These are phyloP conservation scores for Chaetomidium leptoderma DNA, from an alignment of 495 filamentous ascomycete species.

Conservation along the genomic window DNA sequence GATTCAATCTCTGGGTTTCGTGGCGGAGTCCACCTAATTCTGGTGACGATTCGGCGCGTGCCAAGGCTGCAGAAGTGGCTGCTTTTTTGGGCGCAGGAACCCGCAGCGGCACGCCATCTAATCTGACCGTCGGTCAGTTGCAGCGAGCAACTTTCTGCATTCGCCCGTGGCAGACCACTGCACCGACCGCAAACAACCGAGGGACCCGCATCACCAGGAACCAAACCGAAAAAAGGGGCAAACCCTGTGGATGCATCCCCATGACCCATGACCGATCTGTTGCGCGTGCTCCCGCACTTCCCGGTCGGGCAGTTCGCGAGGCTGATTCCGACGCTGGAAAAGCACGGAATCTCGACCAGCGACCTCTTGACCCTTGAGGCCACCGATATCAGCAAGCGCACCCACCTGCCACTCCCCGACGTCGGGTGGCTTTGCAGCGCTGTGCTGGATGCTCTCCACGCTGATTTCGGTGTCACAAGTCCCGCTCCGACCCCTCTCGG, in stretches of 20 bases:
- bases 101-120: too few relatives aligned
- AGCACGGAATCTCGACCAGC: slow-evolving; percentile 64
- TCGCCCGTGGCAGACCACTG: too few relatives aligned
- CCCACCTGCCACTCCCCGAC: slow-evolving; percentile 74
- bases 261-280: slow-evolving; percentile 77
- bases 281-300: slow-evolving; percentile 76
- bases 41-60: too few relatives aligned
- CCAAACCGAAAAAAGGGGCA: background rate
- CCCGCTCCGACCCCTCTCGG: background rate
- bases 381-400: slow-evolving; percentile 79
- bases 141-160: too few relatives aligned
- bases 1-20: too few relatives aligned
- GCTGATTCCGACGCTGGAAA: slow-evolving; percentile 76
- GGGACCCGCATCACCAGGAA: too few relatives aligned
- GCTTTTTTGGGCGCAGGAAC: too few relatives aligned
- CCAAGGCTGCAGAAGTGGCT: too few relatives aligned
- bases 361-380: slow-evolving; percentile 84
- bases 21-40: too few relatives aligned
- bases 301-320: slow-evolving; percentile 61
- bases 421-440: slow-evolving; percentile 64
- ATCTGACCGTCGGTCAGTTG: too few relatives aligned
- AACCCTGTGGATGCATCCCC: background rate
- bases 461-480: slow-evolving; percentile 50
- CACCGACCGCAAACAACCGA: too few relatives aligned
- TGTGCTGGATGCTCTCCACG: slow-evolving; percentile 62